phyloP scores from a whole-genome alignment of 768 basidiomycete species.

The Russula sp. region DNA sequence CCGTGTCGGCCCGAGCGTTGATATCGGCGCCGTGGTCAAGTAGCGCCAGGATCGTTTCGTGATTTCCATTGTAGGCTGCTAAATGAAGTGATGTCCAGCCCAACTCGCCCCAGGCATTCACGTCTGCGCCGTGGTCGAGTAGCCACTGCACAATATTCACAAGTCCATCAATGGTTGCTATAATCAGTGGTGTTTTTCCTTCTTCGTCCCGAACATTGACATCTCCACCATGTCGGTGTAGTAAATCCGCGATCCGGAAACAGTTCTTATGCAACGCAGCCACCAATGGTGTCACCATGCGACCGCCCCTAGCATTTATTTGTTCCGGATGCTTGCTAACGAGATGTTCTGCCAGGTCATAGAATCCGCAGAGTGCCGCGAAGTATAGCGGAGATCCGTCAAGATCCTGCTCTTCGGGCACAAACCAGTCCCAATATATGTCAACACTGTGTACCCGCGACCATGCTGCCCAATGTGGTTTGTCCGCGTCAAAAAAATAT shows the following conservation, averaged over 20 bases:
- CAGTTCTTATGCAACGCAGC: background rate
- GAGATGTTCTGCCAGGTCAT: background rate
- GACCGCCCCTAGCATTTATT: background rate
- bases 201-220: background rate
- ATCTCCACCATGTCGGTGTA: background rate
- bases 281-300: background rate
- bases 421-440: background rate
- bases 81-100: background rate
- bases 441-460: background rate
- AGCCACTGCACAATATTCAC: background rate
- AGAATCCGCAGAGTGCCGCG: background rate
- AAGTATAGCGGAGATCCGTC: background rate
- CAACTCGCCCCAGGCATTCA: background rate
- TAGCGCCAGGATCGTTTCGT: background rate
- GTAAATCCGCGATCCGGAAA: background rate
- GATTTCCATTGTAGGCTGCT: background rate
- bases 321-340: background rate
- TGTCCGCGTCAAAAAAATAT: background rate
- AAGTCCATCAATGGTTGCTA: background rate
- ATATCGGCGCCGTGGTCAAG: background rate
- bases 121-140: background rate
- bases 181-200: background rate
- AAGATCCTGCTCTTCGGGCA: no score
- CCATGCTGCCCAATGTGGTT: slow-evolving; percentile 5
- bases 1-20: background rate